A percentile compares a stretch with the other conserved stretches of the same genome.
These are phyloP conservation scores for Globisporangium irregulare DNA, from an alignment of 352 stramenopile genomes.

Conservation along the genomic window DNA sequence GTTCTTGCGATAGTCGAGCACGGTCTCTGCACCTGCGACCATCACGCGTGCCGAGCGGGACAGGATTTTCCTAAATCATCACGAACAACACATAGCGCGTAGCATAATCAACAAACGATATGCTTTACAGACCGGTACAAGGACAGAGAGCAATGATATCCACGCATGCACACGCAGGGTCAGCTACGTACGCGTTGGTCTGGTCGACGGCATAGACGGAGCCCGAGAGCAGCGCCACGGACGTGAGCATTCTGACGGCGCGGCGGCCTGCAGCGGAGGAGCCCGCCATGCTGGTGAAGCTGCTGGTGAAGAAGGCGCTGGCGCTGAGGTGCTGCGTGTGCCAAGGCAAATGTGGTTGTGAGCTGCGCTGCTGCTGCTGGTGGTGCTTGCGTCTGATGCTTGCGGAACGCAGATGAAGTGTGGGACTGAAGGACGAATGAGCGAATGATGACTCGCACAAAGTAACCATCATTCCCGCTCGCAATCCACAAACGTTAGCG, in stretches of 20 bases:
- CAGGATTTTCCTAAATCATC: constrained; percentile 40
- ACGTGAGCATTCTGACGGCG: constrained; percentile 17
- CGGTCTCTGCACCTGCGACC: constrained; percentile 33
- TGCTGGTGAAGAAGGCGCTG: background rate
- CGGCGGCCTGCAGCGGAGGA: background rate
- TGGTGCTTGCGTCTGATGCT: background rate
- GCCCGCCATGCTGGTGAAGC: background rate
- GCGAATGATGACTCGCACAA: background rate
- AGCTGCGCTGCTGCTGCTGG: background rate
- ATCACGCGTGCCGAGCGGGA: constrained; percentile 66
- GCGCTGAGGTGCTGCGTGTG: background rate
- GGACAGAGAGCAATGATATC: background rate
- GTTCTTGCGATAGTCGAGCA: constrained; percentile 55
- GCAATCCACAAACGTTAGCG: background rate
- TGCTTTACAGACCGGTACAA: background rate
- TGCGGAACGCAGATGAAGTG: constrained; percentile 4
- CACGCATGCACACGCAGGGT: background rate
- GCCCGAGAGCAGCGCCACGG: constrained; percentile 26
- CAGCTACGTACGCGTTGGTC: constrained; percentile 37
- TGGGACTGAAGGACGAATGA: background rate
- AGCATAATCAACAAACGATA: background rate
- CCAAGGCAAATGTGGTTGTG: background rate
- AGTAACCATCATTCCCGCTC: background rate
- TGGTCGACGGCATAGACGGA: constrained; percentile 40
- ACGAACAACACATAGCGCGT: background rate